phyloP scores from a whole-genome alignment of 257 asterid genomes.

The Striga asiatica region DNA sequence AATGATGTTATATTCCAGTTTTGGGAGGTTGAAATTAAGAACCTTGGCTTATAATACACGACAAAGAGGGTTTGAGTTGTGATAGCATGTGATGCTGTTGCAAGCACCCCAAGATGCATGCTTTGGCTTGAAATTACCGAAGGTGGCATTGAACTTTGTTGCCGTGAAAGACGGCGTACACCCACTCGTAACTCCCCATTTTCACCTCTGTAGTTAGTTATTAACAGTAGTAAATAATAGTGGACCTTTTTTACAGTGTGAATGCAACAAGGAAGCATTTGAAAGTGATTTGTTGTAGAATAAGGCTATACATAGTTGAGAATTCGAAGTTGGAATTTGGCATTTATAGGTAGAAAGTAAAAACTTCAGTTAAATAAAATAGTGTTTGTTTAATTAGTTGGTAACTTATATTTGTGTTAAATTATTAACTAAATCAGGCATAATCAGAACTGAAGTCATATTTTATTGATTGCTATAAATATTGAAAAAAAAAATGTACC shows the following conservation, averaged over 20 bases:
- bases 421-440: no score
- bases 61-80: conserved; percentile 50
- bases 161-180: conserved; percentile 58
- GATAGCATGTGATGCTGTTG: conserved; percentile 75
- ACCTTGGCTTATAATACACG: conserved; percentile 83
- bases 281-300: no score
- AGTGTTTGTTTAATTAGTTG: no score
- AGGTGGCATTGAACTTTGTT: conserved; percentile 54
- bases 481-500: conserved; percentile 25
- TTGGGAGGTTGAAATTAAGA: background rate
- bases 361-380: no score
- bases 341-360: background rate
- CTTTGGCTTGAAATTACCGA: conserved; percentile 82
- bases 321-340: background rate
- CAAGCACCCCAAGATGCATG: conserved; percentile 91
- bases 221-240: background rate
- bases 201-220: conserved; percentile 33
- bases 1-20: background rate
- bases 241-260: background rate
- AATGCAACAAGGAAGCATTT: background rate
- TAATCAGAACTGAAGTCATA: background rate
- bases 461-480: background rate
- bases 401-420: no score
- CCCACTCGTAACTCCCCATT: conserved; percentile 72
- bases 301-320: no score